These are phyloP conservation scores for Aspergillus transmontanensis DNA, from an alignment of 2,329 filamentous ascomycete species.

Conservation along the genomic window DNA sequence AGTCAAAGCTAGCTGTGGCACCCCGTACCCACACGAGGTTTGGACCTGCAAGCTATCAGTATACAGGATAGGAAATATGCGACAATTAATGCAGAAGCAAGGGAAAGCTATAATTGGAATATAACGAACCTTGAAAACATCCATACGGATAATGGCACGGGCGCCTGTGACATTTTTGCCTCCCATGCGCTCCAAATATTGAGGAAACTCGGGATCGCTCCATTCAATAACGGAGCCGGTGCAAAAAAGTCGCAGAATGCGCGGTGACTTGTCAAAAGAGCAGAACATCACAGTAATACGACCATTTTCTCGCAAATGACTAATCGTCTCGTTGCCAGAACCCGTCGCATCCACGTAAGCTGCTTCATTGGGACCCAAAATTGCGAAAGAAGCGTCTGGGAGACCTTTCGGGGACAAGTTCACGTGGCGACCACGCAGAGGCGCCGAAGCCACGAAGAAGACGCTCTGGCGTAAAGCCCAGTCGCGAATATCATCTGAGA, in stretches of 20 bases:
- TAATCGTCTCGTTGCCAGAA: slow-evolving; percentile 74
- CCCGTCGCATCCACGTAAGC: slow-evolving; percentile 76
- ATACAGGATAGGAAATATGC: background rate
- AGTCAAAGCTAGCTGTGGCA: slow-evolving; percentile 55
- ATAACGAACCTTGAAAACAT: slow-evolving; percentile 58
- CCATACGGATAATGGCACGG: slow-evolving; percentile 62
- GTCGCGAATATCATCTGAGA: slow-evolving; percentile 57
- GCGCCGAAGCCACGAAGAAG: slow-evolving; percentile 76
- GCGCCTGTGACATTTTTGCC: slow-evolving; percentile 51
- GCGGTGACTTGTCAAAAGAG: slow-evolving; percentile 61
- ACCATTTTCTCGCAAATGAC: slow-evolving; percentile 75
- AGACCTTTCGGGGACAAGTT: slow-evolving; percentile 78
- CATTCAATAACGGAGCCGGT: slow-evolving; percentile 62
- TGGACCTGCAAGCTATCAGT: slow-evolving; percentile 50
- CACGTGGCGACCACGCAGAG: slow-evolving; percentile 67
- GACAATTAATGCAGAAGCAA: too few species aligned
- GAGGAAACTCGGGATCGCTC: slow-evolving; percentile 54
- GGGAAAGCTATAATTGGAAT: background rate
- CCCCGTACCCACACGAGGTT: slow-evolving; percentile 68
- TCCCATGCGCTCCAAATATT: slow-evolving; percentile 50
- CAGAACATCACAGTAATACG: slow-evolving; percentile 75
- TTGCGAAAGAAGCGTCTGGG: slow-evolving; percentile 61
- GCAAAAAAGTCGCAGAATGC: slow-evolving; percentile 68
- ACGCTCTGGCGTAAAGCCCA: slow-evolving; percentile 71
- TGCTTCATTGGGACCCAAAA: slow-evolving; percentile 60